Evolutionary conservation across 106 monocot genomes (phyloP).

Genomic region (Acorus calamus): DNA sequence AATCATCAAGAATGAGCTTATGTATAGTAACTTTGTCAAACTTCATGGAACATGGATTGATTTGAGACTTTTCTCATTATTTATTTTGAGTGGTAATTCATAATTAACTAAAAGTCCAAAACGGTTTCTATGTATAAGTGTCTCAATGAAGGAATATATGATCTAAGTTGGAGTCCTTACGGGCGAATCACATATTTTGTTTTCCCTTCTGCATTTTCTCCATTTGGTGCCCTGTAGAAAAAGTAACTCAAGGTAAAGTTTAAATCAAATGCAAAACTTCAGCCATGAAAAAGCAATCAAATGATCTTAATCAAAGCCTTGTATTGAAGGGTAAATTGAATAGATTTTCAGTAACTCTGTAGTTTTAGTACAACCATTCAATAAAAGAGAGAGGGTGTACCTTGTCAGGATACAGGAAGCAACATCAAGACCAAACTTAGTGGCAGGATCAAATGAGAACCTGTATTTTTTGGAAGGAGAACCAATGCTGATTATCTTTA

Average conservation of each 20-base stretch:
- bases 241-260: background rate
- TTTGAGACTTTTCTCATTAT: no score
- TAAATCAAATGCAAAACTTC: background rate
- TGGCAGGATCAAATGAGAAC: constrained; percentile 77
- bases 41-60: no score
- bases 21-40: no score
- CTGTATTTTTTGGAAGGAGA: constrained; percentile 21
- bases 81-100: no score
- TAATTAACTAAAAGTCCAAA: no score
- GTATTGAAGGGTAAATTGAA: no score
- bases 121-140: no score
- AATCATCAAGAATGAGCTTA: no score
- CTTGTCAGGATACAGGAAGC: constrained; percentile 94
- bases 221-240: constrained; percentile 68
- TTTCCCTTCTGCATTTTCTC: constrained; percentile 75
- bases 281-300: no score
- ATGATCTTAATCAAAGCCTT: no score
- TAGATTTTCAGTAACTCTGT: no score
- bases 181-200: constrained; percentile 88
- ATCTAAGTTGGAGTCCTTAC: constrained; percentile 32
- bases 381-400: constrained; percentile 25
- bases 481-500: no score
- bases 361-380: background rate
- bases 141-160: background rate
- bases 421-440: constrained; percentile 82